Percentiles rank a stretch among this genome's conserved stretches.
Evolutionary conservation across 2,329 filamentous ascomycete genomes (phyloP).

Genomic region (Mycosphaerella sp.): DNA sequence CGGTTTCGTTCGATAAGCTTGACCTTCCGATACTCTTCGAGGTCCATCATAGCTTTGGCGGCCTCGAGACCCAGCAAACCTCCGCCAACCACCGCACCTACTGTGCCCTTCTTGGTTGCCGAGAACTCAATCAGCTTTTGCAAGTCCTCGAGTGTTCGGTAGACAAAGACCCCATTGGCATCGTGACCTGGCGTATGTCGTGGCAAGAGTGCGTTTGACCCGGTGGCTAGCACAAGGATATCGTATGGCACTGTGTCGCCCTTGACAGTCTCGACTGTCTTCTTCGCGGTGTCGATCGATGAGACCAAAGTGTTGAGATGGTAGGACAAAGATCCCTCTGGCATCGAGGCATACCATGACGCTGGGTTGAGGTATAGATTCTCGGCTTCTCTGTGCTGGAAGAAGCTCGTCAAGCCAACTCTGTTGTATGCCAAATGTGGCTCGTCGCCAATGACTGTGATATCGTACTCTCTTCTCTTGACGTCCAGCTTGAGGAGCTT

Average conservation of each 20-base stretch:
- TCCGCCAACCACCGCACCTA: slow-evolving; percentile 74
- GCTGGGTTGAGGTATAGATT: slow-evolving; percentile 80
- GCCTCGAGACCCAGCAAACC: slow-evolving; percentile 82
- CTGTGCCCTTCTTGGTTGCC: slow-evolving; percentile 57
- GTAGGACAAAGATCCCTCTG: slow-evolving; percentile 63
- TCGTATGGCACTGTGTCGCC: slow-evolving; percentile 69
- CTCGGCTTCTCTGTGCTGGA: slow-evolving; percentile 77
- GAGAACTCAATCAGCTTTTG: slow-evolving; percentile 70
- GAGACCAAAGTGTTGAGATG: slow-evolving; percentile 70
- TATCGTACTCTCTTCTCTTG: slow-evolving; percentile 66
- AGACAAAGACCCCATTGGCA: slow-evolving; percentile 80
- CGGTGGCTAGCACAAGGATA: slow-evolving; percentile 75
- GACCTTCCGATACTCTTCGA: slow-evolving; percentile 66
- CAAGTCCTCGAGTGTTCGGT: slow-evolving; percentile 77
- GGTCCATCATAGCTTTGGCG: slow-evolving; percentile 84
- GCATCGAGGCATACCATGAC: slow-evolving; percentile 69
- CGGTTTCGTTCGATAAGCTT: slow-evolving; percentile 74
- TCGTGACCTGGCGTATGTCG: slow-evolving; percentile 68
- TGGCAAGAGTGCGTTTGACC: slow-evolving; percentile 74
- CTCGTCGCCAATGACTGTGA: slow-evolving; percentile 84
- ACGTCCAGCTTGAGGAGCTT: slow-evolving; percentile 82
- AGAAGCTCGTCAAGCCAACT: slow-evolving; percentile 83
- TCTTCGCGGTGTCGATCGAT: slow-evolving; percentile 57
- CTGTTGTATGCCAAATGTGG: slow-evolving; percentile 84
- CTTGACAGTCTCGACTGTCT: slow-evolving; percentile 64